Conservation (phyloP, 108 stramenopile species). For the Skeletonema potamos region DNA sequence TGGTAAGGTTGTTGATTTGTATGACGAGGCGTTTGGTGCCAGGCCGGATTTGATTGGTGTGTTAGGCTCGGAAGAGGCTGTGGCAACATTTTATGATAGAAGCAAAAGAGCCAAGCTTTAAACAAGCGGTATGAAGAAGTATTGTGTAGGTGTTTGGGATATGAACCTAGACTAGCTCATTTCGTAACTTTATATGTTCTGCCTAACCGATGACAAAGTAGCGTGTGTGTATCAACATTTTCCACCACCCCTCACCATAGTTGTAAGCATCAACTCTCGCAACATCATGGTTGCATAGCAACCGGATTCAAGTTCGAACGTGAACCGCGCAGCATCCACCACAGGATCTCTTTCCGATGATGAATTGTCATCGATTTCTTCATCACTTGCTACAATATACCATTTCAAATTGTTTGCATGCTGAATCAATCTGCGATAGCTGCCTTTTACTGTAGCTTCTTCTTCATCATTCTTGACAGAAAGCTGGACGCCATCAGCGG, state of each 20-base stretch:
- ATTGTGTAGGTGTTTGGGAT: too few relatives aligned
- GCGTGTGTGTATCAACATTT: neutral
- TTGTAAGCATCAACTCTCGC: constrained; percentile 81
- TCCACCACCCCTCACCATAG: constrained; percentile 29
- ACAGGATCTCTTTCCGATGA: constrained; percentile 4
- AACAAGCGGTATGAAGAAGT: too few relatives aligned
- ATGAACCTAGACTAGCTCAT: neutral
- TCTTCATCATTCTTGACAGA: constrained; percentile 39
- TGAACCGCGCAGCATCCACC: constrained; percentile 33
- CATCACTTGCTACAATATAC: constrained; percentile 12
- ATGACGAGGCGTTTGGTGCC: constrained; percentile 24
- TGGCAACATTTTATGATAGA: neutral
- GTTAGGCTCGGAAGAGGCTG: constrained; percentile 27
- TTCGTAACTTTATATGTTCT: neutral
- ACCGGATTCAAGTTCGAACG: constrained; percentile 73
- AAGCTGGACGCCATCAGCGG: constrained; percentile 57
- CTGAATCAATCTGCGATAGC: constrained; percentile 66
- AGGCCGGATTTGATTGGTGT: constrained; percentile 10
- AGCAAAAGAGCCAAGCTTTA: neutral
- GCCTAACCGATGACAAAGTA: neutral
- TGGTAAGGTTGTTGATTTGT: constrained; percentile 17
- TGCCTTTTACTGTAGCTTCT: constrained; percentile 78
- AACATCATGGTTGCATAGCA: constrained; percentile 85
- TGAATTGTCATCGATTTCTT: neutral
- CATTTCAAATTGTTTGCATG: constrained; percentile 39